Evolutionary conservation across 2,329 filamentous ascomycete species (phyloP).

Genomic region (Leptographium wingfieldii): DNA sequence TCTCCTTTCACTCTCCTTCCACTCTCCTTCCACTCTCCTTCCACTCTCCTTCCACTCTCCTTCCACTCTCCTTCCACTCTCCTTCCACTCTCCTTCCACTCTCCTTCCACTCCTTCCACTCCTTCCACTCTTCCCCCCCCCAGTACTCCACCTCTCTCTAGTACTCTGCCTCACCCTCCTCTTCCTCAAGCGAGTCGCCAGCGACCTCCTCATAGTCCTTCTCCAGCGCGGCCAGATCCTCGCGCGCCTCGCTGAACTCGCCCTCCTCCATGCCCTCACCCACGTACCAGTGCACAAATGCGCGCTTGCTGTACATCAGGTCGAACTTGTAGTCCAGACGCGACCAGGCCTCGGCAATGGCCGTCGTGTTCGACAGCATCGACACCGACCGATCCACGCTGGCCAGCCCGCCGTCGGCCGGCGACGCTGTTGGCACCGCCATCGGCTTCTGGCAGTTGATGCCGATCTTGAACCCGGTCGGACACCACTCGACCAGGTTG

Average conservation of each 20-base stretch:
- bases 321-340: slow-evolving; percentile 64
- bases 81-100: too few relatives aligned
- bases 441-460: slow-evolving; percentile 63
- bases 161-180: slow-evolving; percentile 64
- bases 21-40: too few relatives aligned
- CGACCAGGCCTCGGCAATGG: slow-evolving; percentile 62
- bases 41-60: too few relatives aligned
- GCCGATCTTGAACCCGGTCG: slow-evolving; percentile 63
- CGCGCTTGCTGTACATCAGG: slow-evolving; percentile 67
- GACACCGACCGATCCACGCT: slow-evolving; percentile 49
- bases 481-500: slow-evolving; percentile 65
- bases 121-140: not conserved
- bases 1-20: not conserved
- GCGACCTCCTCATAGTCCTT: slow-evolving; percentile 82
- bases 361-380: slow-evolving; percentile 65
- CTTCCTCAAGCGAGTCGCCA: slow-evolving; percentile 53
- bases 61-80: too few relatives aligned
- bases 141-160: slow-evolving; percentile 30
- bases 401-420: slow-evolving; percentile 45
- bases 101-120: too few relatives aligned
- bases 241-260: slow-evolving; percentile 77
- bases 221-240: slow-evolving; percentile 75
- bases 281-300: slow-evolving; percentile 69
- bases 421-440: slow-evolving; percentile 38
- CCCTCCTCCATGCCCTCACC: slow-evolving; percentile 89